Evolutionary conservation across 768 basidiomycete species (phyloP).

Genomic region (Dacryopinax primogenitus): DNA sequence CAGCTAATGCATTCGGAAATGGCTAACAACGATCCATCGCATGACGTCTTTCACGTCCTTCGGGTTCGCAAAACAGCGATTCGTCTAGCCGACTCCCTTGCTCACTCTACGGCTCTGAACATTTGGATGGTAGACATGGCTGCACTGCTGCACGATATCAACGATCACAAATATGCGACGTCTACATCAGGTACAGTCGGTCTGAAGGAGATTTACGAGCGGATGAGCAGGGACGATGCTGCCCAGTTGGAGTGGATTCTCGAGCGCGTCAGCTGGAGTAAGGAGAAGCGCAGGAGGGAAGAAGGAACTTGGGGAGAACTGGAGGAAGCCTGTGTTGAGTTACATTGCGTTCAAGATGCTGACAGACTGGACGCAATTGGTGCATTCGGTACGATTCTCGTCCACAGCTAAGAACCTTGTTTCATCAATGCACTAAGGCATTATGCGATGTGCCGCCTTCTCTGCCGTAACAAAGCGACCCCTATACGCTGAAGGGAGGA

Average conservation of each 20-base stretch:
- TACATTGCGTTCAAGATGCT: constrained; percentile 73
- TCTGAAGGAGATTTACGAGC: constrained; percentile 19
- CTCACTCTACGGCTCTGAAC: constrained; percentile 38
- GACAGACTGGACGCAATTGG: constrained; percentile 71
- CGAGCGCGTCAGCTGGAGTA: constrained; percentile 75
- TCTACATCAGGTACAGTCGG: constrained; percentile 35
- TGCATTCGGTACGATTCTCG: constrained; percentile 44
- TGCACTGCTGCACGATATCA: constrained; percentile 77
- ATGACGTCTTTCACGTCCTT: constrained; percentile 68
- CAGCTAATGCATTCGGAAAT: constrained; percentile 58
- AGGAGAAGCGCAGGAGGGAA: constrained; percentile 55
- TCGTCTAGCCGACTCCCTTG: constrained; percentile 41
- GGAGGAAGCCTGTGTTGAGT: constrained; percentile 58
- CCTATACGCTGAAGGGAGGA: constrained; percentile 24
- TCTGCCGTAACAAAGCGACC: constrained; percentile 40
- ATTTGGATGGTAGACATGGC: constrained; percentile 68
- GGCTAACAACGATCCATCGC: constrained; percentile 67
- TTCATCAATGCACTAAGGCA: constrained; percentile 27
- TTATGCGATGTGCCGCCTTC: constrained; percentile 60
- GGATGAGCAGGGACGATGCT: constrained; percentile 18
- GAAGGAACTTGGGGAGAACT: constrained; percentile 46
- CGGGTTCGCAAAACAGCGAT: constrained; percentile 72
- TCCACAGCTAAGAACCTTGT: background rate
- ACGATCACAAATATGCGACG: constrained; percentile 74
- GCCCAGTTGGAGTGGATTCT: constrained; percentile 44